These are phyloP conservation scores for Globisporangium solare DNA, from an alignment of 352 stramenopile species.

Conservation along the genomic window DNA sequence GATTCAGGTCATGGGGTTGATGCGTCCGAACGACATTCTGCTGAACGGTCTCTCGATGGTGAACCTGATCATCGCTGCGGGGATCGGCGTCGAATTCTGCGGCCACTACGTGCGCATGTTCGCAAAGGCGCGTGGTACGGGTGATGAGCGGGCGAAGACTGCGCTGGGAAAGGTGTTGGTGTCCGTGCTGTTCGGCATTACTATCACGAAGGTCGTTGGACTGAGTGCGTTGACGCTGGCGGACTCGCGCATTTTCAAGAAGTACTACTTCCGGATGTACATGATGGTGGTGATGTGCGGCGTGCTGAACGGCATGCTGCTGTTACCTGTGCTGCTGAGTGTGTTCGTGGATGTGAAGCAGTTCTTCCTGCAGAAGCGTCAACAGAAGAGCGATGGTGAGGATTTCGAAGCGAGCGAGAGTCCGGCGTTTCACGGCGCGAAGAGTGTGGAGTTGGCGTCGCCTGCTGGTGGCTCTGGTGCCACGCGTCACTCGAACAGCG, in stretches of 20 bases:
- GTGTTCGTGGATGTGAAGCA: slow-evolving; percentile 41
- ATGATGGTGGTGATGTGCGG: slow-evolving; percentile 76
- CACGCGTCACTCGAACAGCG: slow-evolving; percentile 25
- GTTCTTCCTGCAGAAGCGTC: slow-evolving; percentile 33
- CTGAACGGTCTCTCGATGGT: slow-evolving; percentile 84
- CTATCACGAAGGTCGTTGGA: slow-evolving; percentile 34
- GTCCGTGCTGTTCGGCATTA: slow-evolving; percentile 42
- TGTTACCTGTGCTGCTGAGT: slow-evolving; percentile 59
- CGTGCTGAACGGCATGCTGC: slow-evolving; percentile 71
- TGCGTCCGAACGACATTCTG: slow-evolving; percentile 56
- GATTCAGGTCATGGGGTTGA: slow-evolving; percentile 46
- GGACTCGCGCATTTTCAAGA: slow-evolving; percentile 82
- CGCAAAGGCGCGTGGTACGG: slow-evolving; percentile 24
- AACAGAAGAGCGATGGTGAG: slow-evolving; percentile 13
- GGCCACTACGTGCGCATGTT: slow-evolving; percentile 77
- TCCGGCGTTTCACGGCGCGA: slow-evolving; percentile 17
- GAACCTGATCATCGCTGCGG: slow-evolving; percentile 81
- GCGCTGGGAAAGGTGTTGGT: slow-evolving; percentile 33
- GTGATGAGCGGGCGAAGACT: slow-evolving; percentile 27
- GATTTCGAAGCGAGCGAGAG: slow-evolving; percentile 15
- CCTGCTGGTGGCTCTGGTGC: slow-evolving; percentile 10
- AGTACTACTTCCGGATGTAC: slow-evolving; percentile 93
- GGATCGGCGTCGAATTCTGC: slow-evolving; percentile 81
- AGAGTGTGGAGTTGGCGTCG: slow-evolving; percentile 15
- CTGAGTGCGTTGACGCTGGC: slow-evolving; percentile 35